Conservation (phyloP, 1,139 yeast genomes). For the Taphrina communis region DNA sequence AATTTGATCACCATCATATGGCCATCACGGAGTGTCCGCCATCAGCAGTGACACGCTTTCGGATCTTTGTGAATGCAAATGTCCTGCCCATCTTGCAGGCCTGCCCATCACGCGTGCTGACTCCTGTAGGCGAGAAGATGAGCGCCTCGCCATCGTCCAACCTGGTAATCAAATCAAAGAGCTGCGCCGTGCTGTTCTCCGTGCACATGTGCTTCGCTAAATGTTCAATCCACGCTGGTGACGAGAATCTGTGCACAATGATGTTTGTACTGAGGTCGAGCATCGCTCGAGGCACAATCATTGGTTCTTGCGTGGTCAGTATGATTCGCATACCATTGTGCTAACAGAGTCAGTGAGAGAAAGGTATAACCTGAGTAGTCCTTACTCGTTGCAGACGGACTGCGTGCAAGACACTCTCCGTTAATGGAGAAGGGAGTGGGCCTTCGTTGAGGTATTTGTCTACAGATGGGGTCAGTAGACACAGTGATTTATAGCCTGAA, state of each 20-base stretch:
- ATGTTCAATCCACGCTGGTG: conserved; percentile 3
- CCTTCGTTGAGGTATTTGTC: not conserved
- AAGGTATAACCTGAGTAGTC: not conserved
- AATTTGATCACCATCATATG: not conserved
- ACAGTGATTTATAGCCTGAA: not conserved
- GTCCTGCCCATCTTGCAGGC: conserved; percentile 2
- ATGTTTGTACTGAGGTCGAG: conserved; percentile 9
- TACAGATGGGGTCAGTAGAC: not conserved
- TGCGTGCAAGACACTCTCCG: not conserved
- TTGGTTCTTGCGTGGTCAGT: conserved; percentile 1
- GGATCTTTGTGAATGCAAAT: conserved; percentile 6
- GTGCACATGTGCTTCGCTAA: conserved; percentile 3
- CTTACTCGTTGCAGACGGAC: conserved; percentile 6
- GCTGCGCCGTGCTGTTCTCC: not conserved
- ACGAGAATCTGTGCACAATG: conserved; percentile 5
- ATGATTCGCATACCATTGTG: conserved; percentile 9
- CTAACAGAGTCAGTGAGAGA: not conserved
- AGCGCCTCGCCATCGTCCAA: conserved; percentile 2
- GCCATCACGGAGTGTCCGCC: conserved; percentile 7
- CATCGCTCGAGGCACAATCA: conserved; percentile 1
- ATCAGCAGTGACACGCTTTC: conserved; percentile 1
- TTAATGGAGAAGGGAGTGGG: not conserved
- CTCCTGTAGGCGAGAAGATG: not conserved
- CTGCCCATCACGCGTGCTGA: not conserved
- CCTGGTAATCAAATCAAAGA: not conserved